Evolutionary conservation across 345 rosid species (phyloP).

Genomic region (Camelina sativa): DNA sequence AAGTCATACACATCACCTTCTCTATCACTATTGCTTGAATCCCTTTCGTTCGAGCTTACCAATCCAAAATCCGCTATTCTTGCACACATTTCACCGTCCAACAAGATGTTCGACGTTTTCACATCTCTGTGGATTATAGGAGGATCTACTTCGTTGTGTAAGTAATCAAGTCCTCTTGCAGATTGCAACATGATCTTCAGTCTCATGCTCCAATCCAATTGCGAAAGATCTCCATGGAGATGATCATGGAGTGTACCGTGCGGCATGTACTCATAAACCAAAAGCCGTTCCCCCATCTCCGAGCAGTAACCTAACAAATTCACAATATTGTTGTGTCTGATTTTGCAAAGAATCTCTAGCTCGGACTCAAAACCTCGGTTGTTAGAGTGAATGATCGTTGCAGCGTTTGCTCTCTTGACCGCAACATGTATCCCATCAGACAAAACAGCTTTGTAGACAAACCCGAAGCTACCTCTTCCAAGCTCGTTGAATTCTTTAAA

Average conservation of each 20-base stretch:
- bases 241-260: constrained; percentile 88
- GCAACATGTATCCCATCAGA: constrained; percentile 89
- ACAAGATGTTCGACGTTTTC: constrained; percentile 74
- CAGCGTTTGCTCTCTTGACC: constrained; percentile 92
- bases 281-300: constrained; percentile 89
- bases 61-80: constrained; percentile 85
- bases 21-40: constrained; percentile 52
- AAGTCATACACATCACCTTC: constrained; percentile 72
- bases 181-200: constrained; percentile 75
- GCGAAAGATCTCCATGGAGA: constrained; percentile 81
- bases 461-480: constrained; percentile 91
- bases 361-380: constrained; percentile 83
- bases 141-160: constrained; percentile 73
- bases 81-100: constrained; percentile 84
- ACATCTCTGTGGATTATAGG: constrained; percentile 74
- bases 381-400: constrained; percentile 84
- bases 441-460: constrained; percentile 84
- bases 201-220: constrained; percentile 75
- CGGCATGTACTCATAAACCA: constrained; percentile 90
- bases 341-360: constrained; percentile 73
- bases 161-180: constrained; percentile 83
- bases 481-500: constrained; percentile 93
- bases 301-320: constrained; percentile 84
- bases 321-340: constrained; percentile 78
- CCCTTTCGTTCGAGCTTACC: constrained; percentile 60